These are phyloP conservation scores for Diaporthe aspalathi DNA, from an alignment of 2,329 filamentous ascomycete species.

Conservation along the genomic window DNA sequence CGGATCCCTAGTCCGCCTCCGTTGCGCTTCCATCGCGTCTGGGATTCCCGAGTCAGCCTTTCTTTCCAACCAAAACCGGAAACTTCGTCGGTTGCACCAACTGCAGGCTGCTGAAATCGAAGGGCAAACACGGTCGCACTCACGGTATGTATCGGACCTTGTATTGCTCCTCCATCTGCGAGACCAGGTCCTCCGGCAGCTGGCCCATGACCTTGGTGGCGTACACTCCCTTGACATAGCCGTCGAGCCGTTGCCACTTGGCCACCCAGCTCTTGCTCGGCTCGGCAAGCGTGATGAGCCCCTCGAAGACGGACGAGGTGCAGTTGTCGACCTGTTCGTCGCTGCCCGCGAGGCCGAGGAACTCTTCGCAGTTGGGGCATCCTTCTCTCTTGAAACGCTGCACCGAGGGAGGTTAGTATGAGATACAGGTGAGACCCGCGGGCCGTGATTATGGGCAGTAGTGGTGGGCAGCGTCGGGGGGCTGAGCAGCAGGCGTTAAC, in stretches of 20 bases:
- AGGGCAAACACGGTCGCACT: conserved; percentile 46
- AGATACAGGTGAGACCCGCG: conserved; percentile 15
- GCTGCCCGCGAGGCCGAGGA: conserved; percentile 84
- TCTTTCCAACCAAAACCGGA: not conserved
- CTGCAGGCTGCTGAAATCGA: too few species aligned
- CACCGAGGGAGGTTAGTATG: conserved; percentile 37
- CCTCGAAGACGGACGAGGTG: conserved; percentile 96
- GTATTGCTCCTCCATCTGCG: conserved; percentile 71
- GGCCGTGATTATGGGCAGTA: too few species aligned
- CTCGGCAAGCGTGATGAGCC: conserved; percentile 85
- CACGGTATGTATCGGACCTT: conserved; percentile 75
- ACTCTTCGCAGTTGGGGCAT: conserved; percentile 96
- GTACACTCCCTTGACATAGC: conserved; percentile 89
- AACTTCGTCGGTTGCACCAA: not conserved
- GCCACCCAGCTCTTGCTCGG: conserved; percentile 92
- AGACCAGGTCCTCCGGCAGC: conserved; percentile 73
- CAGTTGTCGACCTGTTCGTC: conserved; percentile 88
- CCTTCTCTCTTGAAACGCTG: conserved; percentile 88
- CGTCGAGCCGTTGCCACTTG: conserved; percentile 93
- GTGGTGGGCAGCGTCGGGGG: not conserved
- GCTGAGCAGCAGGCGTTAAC: conserved; percentile 44
- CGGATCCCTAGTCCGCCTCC: conserved; percentile 53
- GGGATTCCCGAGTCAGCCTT: conserved; percentile 10
- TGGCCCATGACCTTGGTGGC: conserved; percentile 94
- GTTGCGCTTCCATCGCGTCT: conserved; percentile 69